phyloP scores from a whole-genome alignment of 495 filamentous ascomycete species.

The Penicillium roqueforti region DNA sequence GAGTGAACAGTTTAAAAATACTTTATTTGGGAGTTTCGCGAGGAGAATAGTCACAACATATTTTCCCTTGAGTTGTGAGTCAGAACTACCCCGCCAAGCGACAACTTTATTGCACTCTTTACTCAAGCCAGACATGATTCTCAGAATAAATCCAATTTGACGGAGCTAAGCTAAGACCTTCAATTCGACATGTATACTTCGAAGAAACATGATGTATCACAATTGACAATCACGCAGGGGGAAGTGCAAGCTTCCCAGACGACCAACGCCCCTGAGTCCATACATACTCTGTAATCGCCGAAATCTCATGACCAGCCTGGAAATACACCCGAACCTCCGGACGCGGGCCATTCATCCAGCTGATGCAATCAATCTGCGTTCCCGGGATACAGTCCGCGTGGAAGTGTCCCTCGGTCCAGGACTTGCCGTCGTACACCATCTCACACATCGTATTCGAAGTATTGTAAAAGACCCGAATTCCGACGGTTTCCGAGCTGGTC shows the following conservation, averaged over 20 bases:
- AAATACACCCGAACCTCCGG: constrained; percentile 17
- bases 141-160: not conserved
- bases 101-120: not conserved
- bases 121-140: not conserved
- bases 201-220: not conserved
- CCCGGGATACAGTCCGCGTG: constrained; percentile 12
- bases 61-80: not conserved
- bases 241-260: constrained; percentile 10
- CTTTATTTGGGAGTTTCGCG: too few relatives aligned
- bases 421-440: constrained; percentile 8
- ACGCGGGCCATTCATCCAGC: constrained; percentile 9
- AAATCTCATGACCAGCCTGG: constrained; percentile 17
- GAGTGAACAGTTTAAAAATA: not conserved
- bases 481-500: not conserved
- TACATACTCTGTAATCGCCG: constrained; percentile 14
- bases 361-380: constrained; percentile 10
- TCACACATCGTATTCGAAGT: constrained; percentile 1
- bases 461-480: constrained; percentile 12
- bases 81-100: not conserved
- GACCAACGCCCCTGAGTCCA: constrained; percentile 9
- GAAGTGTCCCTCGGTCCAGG: constrained; percentile 7
- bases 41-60: not conserved
- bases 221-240: constrained; percentile 12
- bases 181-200: not conserved
- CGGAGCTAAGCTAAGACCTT: not conserved